Evolutionary conservation across 148 eudicot genomes (phyloP).

Genomic region (Amaranthus cruentus): DNA sequence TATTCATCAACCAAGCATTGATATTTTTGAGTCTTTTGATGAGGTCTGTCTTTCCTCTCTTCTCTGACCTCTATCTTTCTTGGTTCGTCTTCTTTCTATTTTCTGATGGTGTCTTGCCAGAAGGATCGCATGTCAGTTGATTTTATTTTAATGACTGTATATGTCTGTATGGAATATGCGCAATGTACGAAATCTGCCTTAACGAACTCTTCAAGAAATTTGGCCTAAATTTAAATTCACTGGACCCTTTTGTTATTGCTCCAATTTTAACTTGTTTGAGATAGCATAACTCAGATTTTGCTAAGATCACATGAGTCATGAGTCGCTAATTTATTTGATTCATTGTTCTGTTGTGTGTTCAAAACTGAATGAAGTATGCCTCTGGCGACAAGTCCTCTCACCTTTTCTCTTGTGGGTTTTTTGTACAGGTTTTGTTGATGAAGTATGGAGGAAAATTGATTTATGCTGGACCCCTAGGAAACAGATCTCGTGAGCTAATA

Average conservation of each 20-base stretch:
- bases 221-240: background rate
- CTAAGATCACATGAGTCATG: background rate
- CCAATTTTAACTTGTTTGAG: background rate
- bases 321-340: background rate
- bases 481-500: conserved; percentile 45
- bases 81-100: background rate
- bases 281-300: background rate
- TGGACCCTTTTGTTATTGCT: background rate
- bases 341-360: background rate
- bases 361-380: background rate
- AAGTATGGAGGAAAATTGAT: conserved; percentile 69
- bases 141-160: background rate
- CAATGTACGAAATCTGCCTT: background rate
- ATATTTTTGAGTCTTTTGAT: conserved; percentile 93
- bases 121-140: background rate
- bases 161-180: background rate
- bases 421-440: conserved; percentile 58
- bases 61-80: background rate
- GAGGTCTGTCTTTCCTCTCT: conserved; percentile 44
- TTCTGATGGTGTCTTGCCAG: background rate
- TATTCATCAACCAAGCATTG: conserved; percentile 98
- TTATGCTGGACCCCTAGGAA: conserved; percentile 71
- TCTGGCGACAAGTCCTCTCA: background rate
- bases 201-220: background rate
- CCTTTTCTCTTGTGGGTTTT: background rate